Base-by-base conservation (phyloP, 1,284 basidiomycete genomes). In the Moesziomyces globuligerus region DNA sequence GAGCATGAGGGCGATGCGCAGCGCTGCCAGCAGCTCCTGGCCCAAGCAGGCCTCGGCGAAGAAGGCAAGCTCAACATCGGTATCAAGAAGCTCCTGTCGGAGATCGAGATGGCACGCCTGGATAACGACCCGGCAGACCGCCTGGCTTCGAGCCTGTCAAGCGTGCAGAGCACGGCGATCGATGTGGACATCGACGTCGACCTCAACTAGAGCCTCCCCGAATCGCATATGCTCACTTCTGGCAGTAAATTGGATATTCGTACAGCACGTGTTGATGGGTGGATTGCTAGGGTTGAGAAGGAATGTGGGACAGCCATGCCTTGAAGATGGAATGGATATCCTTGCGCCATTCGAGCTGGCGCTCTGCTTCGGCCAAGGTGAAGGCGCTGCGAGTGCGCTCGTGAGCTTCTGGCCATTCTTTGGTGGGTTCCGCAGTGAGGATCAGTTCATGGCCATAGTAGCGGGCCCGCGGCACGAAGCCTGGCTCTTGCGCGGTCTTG, bases 21-120 rank as follows among this genome's bases (percentile, higher is more conserved):
- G 24, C 83, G 86, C 8, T 89, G 90, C 2, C 85, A 94, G 71
- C 83, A 83, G 34, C 88, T 91, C 84, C 85, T 98, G 23, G 84
- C 86, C 24, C 88, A 91, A 57, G 91, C 92, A 1, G 92, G 92
- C 11, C 89, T 95, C 73, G 88, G 84, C 3, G 84, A 80, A 80
- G 83, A 87, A 7, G 86, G 87, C 18, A 84, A 85, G 42, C 74
- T 94, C 76, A 89, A 90, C 47, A 74, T 98, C 51, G 96, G 95
- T 6, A 89, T 99, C 78, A 98, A 98, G 88, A 81, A 81, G 84
- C 82, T 99, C 80, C 83, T 99, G 78, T 93, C 90, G 56, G 88
- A 93, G 66, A 87, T 94, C 21, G 95, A 99, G 86, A 98, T 98
- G 94, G 92, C 94, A 39, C 87, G 94, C 76, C 93, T 98, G 84